Conservation (phyloP, 768 basidiomycete genomes). For the Tulasnella sp. region DNA sequence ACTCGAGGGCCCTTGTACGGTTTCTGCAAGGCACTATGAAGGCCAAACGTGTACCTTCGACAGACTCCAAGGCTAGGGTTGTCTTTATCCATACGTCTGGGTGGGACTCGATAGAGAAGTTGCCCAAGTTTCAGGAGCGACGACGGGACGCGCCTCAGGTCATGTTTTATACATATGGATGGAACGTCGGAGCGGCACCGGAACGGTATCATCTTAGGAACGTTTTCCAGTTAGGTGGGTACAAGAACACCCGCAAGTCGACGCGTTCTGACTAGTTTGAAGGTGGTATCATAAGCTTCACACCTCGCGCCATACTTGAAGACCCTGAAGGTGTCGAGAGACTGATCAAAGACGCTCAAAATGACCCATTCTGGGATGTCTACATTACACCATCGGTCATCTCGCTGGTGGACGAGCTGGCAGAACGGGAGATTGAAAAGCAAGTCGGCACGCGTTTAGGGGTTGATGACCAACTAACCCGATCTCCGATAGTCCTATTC, state of each 20-base stretch:
- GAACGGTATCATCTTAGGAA: not conserved
- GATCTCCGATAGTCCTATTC: not conserved
- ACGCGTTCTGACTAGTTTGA: not conserved
- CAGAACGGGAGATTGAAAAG: not conserved
- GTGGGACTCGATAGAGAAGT: not conserved
- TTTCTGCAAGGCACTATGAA: not conserved
- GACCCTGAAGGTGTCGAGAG: not conserved
- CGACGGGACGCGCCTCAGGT: not conserved
- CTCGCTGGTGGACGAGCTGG: not conserved
- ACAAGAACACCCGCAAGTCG: not conserved
- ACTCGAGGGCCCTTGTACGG: not conserved
- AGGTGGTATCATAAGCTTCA: conserved; percentile 5
- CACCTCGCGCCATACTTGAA: not conserved
- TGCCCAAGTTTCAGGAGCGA: not conserved
- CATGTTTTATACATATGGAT: not conserved
- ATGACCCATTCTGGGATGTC: conserved; percentile 10
- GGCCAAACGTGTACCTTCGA: not conserved
- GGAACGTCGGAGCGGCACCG: not conserved
- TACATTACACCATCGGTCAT: conserved; percentile 1
- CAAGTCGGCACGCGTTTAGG: not conserved
- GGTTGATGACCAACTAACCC: not conserved
- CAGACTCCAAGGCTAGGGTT: not conserved
- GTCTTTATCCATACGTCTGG: conserved; percentile 10
- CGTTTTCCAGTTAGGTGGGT: not conserved
- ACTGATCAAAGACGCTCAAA: not conserved